Evolutionary conservation across 2,329 filamentous ascomycete species (phyloP).

Genomic region (Exophiala sp.): DNA sequence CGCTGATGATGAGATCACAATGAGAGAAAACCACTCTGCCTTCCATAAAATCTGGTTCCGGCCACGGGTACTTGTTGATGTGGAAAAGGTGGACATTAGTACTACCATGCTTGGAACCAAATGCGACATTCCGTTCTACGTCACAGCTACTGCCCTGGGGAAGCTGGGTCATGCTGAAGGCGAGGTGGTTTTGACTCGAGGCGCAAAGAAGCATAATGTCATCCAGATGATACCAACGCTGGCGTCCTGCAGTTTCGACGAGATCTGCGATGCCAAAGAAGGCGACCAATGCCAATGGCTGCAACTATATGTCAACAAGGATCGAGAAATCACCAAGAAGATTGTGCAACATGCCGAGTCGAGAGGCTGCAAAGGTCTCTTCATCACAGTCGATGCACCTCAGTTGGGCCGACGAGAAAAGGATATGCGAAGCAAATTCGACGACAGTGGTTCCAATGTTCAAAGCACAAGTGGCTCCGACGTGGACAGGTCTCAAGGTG

Average conservation of each 20-base stretch:
- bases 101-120: constrained; percentile 93
- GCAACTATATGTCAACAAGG: constrained; percentile 96
- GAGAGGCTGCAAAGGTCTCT: constrained; percentile 89
- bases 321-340: constrained; percentile 80
- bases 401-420: constrained; percentile 94
- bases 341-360: constrained; percentile 90
- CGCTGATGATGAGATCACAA: constrained; percentile 87
- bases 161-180: constrained; percentile 89
- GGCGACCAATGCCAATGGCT: constrained; percentile 91
- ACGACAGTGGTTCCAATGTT: constrained; percentile 76
- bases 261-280: constrained; percentile 81
- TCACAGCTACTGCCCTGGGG: constrained; percentile 91
- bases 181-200: constrained; percentile 84
- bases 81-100: constrained; percentile 78
- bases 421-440: constrained; percentile 93
- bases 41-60: constrained; percentile 99
- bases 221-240: constrained; percentile 98
- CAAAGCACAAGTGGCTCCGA: constrained; percentile 64
- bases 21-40: constrained; percentile 91
- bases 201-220: constrained; percentile 79
- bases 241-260: constrained; percentile 94
- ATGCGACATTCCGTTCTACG: constrained; percentile 84
- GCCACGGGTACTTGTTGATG: constrained; percentile 81
- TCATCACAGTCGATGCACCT: constrained; percentile 97
- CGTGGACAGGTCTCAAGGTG: constrained; percentile 86